Percentiles rank a stretch among this genome's conserved stretches.
phyloP scores from a whole-genome alignment of 306 rosid species.

The Rosa chinensis region DNA sequence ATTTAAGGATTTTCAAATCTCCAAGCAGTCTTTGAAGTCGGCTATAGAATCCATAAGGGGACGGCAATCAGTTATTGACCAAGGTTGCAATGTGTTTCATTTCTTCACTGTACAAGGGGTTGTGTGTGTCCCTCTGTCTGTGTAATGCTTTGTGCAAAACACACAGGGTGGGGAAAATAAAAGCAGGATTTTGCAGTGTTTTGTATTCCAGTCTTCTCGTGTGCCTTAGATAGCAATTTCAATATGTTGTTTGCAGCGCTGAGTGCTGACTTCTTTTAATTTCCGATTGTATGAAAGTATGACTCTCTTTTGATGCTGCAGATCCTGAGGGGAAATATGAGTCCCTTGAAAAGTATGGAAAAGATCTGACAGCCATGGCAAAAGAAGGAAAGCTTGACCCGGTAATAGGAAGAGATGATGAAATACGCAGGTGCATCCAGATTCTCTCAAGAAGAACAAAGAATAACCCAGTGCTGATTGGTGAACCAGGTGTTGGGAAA shows the following conservation, averaged over 20 bases:
- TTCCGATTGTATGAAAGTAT: neutral
- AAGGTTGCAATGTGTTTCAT: slow-evolving; percentile 50
- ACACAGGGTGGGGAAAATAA: neutral
- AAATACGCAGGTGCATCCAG: slow-evolving; percentile 98
- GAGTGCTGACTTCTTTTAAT: neutral
- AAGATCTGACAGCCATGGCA: slow-evolving; percentile 97
- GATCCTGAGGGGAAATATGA: slow-evolving; percentile 99
- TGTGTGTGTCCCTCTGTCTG: neutral
- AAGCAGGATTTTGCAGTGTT: neutral
- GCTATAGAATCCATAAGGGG: slow-evolving; percentile 90
- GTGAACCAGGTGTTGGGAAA: slow-evolving; percentile 99
- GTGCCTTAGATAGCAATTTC: neutral
- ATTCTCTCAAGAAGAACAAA: slow-evolving; percentile 98
- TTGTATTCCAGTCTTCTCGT: neutral
- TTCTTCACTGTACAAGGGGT: slow-evolving; percentile 2
- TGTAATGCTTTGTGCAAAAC: neutral
- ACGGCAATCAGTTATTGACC: slow-evolving; percentile 91
- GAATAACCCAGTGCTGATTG: slow-evolving; percentile 96
- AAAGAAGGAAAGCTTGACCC: slow-evolving; percentile 95
- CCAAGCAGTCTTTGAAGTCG: slow-evolving; percentile 65
- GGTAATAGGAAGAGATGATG: slow-evolving; percentile 99
- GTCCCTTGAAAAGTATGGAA: slow-evolving; percentile 92
- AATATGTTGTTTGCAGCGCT: neutral
- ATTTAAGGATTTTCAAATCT: slow-evolving; percentile 78
- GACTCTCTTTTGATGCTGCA: slow-evolving; percentile 30